Conservation (phyloP, 1,284 basidiomycete genomes). For the Fistulinella staudtii region DNA sequence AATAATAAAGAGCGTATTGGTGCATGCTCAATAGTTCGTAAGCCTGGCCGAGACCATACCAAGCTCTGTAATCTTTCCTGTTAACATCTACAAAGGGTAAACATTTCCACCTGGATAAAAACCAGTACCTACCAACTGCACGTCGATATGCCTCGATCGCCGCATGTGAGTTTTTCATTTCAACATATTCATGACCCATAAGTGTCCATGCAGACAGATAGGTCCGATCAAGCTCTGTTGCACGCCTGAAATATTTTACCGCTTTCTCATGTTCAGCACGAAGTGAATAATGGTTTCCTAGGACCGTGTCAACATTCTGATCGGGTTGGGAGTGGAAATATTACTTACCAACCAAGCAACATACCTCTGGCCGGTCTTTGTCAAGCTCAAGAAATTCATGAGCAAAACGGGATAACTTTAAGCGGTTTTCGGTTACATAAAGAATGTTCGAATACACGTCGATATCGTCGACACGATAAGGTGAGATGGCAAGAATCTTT, state of each 20-base stretch:
- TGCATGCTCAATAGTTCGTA: conserved; percentile 97
- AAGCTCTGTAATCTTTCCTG: conserved; percentile 94
- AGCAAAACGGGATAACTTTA: conserved; percentile 88
- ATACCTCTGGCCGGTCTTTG: conserved; percentile 90
- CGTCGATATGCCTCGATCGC: conserved; percentile 97
- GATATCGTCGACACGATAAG: conserved; percentile 90
- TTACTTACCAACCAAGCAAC: conserved; percentile 84
- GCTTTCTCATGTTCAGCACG: conserved; percentile 94
- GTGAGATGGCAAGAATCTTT: conserved; percentile 75
- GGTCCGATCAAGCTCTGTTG: conserved; percentile 89
- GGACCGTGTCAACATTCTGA: not conserved
- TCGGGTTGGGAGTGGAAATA: not conserved
- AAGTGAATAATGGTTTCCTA: conserved; percentile 95
- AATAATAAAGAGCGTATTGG: conserved; percentile 94
- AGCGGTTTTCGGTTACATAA: conserved; percentile 88
- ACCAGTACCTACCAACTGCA: conserved; percentile 72
- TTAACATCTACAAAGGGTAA: conserved; percentile 69
- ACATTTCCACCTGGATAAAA: not conserved
- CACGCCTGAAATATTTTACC: conserved; percentile 91
- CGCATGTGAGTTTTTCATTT: conserved; percentile 98
- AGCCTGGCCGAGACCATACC: conserved; percentile 98
- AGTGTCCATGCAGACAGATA: conserved; percentile 99
- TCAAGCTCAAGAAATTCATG: conserved; percentile 87
- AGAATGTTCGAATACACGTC: conserved; percentile 97
- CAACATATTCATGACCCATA: conserved; percentile 98